These are phyloP conservation scores for Ichthyophonus hoferi DNA, from an alignment of 208 protist species.

Conservation along the genomic window DNA sequence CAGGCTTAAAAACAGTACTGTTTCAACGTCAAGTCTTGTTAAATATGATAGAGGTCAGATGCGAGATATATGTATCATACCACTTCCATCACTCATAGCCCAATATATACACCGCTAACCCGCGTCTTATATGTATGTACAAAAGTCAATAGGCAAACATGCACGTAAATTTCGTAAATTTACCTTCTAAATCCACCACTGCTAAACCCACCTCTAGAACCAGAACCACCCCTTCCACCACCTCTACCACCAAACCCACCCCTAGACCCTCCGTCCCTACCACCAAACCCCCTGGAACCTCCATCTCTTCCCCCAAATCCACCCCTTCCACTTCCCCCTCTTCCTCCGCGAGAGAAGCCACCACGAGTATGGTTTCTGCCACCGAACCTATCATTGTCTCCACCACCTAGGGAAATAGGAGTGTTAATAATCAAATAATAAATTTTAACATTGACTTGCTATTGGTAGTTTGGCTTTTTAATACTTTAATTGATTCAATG, in stretches of 20 bases:
- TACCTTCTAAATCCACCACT: background rate
- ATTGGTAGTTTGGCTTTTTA: background rate
- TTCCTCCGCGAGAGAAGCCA: background rate
- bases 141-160: too few relatives aligned
- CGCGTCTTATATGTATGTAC: too few relatives aligned
- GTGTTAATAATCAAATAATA: background rate
- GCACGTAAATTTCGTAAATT: too few relatives aligned
- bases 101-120: too few relatives aligned
- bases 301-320: background rate
- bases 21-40: too few relatives aligned
- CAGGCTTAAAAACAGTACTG: too few relatives aligned
- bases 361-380: constrained; percentile 1
- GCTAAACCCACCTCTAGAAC: background rate
- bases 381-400: constrained; percentile 20
- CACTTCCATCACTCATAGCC: too few relatives aligned
- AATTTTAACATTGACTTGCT: background rate
- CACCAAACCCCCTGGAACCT: background rate
- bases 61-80: too few relatives aligned
- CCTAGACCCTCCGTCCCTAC: background rate
- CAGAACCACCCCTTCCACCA: constrained; percentile 25
- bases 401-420: background rate
- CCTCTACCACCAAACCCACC: constrained; percentile 14
- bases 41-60: too few relatives aligned
- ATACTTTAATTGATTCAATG: background rate
- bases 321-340: background rate